A percentile compares a stretch with the other conserved stretches of the same genome.
Evolutionary conservation across 1,284 basidiomycete species (phyloP).

Genomic region (Irpex sp.): DNA sequence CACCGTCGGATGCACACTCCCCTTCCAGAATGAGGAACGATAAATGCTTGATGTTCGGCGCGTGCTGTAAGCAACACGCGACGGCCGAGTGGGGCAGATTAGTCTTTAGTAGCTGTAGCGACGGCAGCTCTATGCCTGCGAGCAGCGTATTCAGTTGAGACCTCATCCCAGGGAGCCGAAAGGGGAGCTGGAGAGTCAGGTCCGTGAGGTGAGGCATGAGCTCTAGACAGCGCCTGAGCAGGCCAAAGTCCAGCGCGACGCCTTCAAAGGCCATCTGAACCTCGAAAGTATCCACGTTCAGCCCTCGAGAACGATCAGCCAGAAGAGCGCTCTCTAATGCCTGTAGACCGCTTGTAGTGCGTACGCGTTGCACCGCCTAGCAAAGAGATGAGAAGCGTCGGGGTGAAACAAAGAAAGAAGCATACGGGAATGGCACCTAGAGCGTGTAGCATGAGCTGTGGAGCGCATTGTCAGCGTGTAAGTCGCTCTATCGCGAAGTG

Average conservation of each 20-base stretch:
- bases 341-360: background rate
- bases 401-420: background rate
- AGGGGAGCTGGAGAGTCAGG: background rate
- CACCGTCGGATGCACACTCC: background rate
- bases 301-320: background rate
- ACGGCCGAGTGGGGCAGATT: background rate
- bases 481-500: too few relatives aligned
- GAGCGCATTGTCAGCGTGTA: background rate
- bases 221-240: background rate
- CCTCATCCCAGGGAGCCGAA: background rate
- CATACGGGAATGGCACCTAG: background rate
- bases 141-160: background rate
- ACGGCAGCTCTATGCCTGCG: background rate
- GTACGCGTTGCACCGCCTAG: background rate
- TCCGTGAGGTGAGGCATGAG: background rate
- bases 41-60: background rate
- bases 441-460: background rate
- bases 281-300: background rate
- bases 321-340: background rate
- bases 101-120: background rate
- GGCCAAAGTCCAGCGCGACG: background rate
- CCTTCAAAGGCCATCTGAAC: background rate
- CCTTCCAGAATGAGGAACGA: background rate
- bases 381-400: background rate
- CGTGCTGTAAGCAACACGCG: background rate